Evolutionary conservation across 768 basidiomycete genomes (phyloP).

Genomic region (Flagelloscypha sp.): DNA sequence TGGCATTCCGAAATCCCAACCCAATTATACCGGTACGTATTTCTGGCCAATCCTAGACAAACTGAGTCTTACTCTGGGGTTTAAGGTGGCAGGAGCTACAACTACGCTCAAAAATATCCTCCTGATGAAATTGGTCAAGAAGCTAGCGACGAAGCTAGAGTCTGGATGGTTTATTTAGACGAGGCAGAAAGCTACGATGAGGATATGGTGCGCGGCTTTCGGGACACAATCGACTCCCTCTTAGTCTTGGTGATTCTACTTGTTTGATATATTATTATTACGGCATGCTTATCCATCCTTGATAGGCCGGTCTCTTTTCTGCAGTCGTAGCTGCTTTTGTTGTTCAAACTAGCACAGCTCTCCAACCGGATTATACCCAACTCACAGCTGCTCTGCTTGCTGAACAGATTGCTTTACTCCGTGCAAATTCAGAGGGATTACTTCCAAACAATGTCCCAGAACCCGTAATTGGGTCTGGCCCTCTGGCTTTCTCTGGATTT

Average conservation of each 20-base stretch:
- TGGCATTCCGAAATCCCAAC: no score
- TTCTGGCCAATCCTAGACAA: no score
- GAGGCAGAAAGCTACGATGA: slow-evolving; percentile 6
- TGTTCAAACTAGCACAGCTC: slow-evolving; percentile 12
- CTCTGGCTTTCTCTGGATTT: no score
- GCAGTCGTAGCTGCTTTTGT: slow-evolving; percentile 14
- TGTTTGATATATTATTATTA: not conserved
- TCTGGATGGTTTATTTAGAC: slow-evolving; percentile 9
- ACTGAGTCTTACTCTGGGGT: no score
- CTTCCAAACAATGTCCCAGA: no score
- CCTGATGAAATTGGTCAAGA: slow-evolving; percentile 5
- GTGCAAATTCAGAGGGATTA: no score
- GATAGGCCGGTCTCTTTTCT: slow-evolving; percentile 15
- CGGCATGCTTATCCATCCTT: not conserved
- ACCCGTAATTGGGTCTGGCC: no score
- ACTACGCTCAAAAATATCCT: slow-evolving; percentile 6
- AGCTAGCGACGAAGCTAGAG: slow-evolving; percentile 5
- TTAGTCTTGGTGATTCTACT: slow-evolving; percentile 1
- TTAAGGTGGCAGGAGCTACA: not conserved
- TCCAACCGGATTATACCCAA: slow-evolving; percentile 11
- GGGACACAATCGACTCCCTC: slow-evolving; percentile 3
- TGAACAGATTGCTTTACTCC: slow-evolving; percentile 2
- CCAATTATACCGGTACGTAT: no score
- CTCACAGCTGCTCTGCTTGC: not conserved
- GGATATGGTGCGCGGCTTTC: not conserved